Evolutionary conservation across 352 stramenopile species (phyloP), one percentile per base, ranked within the genome.

Genomic region (Phytophthora pini): DNA sequence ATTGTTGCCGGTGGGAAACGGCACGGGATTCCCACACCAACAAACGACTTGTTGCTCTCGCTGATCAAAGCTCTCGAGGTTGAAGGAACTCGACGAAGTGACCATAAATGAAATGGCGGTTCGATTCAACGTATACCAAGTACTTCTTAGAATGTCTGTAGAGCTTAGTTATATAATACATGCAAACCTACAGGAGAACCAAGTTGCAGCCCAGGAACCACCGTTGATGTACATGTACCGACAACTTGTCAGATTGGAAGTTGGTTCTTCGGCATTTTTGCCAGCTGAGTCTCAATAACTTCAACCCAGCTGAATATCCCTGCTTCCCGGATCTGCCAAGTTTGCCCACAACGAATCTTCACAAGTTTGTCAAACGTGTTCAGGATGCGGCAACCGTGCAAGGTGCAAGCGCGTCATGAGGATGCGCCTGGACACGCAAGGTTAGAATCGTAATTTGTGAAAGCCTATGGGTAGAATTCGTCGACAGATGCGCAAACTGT

Each of bases 41-140:
- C 61, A 8, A 94, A 94, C 55, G 67, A 66, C 15, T 32, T 92
- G n/a, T 41, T 94, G 22, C 55, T 89, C 0, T 67, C 74, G 32
- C 63, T 90, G 40, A 60, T 94, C 56, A 82, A 89, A 43, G 62
- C 75, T 12, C 68, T 92, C n/a, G 86, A 94, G 50, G 31, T 55
- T 27, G 70, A 69, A 26, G 50, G 65, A 45, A 66, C 60, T 12
- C 48, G 57, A 15, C 54, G 50, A 48, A 50, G 31, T 2, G 29
- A 4, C 7, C 29, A 32, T 1, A 32, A 10, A 32, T 9, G 29
- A 32, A 32, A 32, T 32, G 29, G 29, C 29, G 29, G 29, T 6
- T 32, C 29, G 2, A 1, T 32, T 32, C 29, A 32, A 32, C 2
- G 29, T 32, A 26, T 26, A 26, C 24, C 24, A 26, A 20, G 17